Evolutionary conservation across 768 basidiomycete species (phyloP), one percentile per base, ranked within the genome.

Genomic region (Phylloporus sp.): DNA sequence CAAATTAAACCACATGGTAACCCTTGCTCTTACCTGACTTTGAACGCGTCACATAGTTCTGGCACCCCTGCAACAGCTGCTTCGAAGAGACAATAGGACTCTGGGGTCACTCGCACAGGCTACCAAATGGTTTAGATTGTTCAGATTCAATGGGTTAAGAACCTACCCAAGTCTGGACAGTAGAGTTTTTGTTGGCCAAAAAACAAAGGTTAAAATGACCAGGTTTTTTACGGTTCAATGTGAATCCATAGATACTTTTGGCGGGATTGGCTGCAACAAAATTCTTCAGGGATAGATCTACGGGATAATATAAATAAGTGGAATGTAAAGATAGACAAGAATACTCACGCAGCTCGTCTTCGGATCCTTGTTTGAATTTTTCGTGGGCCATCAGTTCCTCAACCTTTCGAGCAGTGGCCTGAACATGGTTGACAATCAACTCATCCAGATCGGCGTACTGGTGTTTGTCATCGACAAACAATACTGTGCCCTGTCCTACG

Each of bases 1-100:
- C 3, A 31, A 40, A 31, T 32, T n/a, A 15, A 13, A 39, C 5
- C 15, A 32, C 24, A 9, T 9, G 1, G 38, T 20, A 6, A 24
- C 22, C n/a, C 27, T 7, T 43, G 18, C 61, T 18, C 76, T 60
- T 60, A 85, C 85, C 85, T 71, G 63, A 91, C 82, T 82, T 97
- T 97, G 82, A 98, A 98, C 18, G 95, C 94, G 67, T 97, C 95
- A 57, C 95, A 97, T 5, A 98, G 73, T 68, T 97, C 93, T 5
- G 90, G 85, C 23, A 98, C 91, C 32, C 91, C 93, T 7, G 90
- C 85, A 23, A 92, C 91, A 41, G 91, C 82, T 6, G 91, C 90
- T 57, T 94, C 91, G 60, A 91, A 92, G 16, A 97, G 79, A 64
- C 87, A 88, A 65, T 94, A 97, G 6, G 88, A 88, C 70, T 91